These are phyloP conservation scores for Oryza longistaminata DNA, from an alignment of 176 grass and related monocot species.

Conservation along the genomic window DNA sequence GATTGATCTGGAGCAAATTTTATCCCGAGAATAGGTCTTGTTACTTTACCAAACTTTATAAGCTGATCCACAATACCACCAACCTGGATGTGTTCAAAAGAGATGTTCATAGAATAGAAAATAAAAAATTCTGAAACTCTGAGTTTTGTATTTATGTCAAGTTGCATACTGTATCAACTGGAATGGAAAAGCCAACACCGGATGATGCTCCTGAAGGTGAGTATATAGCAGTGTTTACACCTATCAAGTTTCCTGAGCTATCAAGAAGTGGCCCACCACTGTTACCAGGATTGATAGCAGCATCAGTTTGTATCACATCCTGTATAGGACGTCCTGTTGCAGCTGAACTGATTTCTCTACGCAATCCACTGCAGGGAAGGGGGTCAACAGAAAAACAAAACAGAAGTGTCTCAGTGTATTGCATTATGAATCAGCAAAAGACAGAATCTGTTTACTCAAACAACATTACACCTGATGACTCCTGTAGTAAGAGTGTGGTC, in stretches of 20 bases:
- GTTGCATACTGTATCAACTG: slow-evolving; percentile 85
- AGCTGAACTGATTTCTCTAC: slow-evolving; percentile 98
- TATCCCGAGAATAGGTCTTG: slow-evolving; percentile 96
- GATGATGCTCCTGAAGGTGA: slow-evolving; percentile 98
- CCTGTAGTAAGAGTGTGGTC: slow-evolving; percentile 99
- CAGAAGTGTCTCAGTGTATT: slow-evolving; percentile 21
- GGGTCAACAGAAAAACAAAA: neutral
- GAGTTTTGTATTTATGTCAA: slow-evolving; percentile 16
- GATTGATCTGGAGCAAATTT: slow-evolving; percentile 99
- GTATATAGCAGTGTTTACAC: slow-evolving; percentile 99
- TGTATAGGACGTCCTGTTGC: slow-evolving; percentile 99
- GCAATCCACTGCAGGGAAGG: slow-evolving; percentile 61
- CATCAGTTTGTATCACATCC: slow-evolving; percentile 99
- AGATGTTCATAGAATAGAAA: neutral
- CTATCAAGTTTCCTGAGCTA: slow-evolving; percentile 95
- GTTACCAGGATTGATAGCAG: slow-evolving; percentile 97
- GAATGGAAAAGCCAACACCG: slow-evolving; percentile 98
- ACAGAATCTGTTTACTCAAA: slow-evolving; percentile 26
- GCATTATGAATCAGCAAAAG: slow-evolving; percentile 17
- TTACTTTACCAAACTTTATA: slow-evolving; percentile 93
- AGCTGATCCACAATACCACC: slow-evolving; percentile 96
- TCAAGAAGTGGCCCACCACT: slow-evolving; percentile 94
- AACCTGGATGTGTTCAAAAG: slow-evolving; percentile 53
- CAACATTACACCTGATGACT: slow-evolving; percentile 82
- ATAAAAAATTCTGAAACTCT: neutral